Base-by-base conservation (phyloP, 2,329 filamentous ascomycete species). In the Cladosporium halotolerans region DNA sequence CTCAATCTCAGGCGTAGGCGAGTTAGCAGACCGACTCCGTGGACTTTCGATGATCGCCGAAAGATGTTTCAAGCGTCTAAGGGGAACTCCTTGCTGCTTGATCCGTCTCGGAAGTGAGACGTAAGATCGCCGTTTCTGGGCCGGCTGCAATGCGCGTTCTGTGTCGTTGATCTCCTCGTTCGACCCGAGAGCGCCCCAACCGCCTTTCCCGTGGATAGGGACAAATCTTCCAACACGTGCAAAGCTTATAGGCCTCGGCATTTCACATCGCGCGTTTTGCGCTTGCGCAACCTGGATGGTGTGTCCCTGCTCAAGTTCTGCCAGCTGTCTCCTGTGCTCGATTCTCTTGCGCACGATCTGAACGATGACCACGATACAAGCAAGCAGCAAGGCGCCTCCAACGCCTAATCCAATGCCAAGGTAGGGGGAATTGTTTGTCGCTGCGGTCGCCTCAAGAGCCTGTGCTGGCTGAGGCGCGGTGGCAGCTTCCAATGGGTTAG, bases 21-120 rank as follows among this genome's bases (percentile, higher is more conserved):
- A 58, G 43, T 55, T 52, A 14, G 52, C 55, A 18, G 42, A 46
- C 13, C 57, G 56, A 33, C 59, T 62, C 36, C 61, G 55, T 61
- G 69, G 70, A 48, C 70, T 72, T 45, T 74, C 71, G 11, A 72
- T 64, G 3, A 74, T 73, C 6, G 71, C 65, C 2, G 68, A 69
- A 6, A 70, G 61, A 50, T 65, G 62, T 55, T 64, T 66, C 31
- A 62, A 55, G 33, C 52, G 49, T 57, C 57, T 60, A 9, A 65
- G 36, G n/a, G 50, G 58, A 34, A 62, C 55, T 2, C 56, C 58
- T 14, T 44, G 39, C 40, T 59, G 54, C 40, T 58, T 58, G 33
- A 62, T 47, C 11, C 54, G 51, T 46, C 61, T 65, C 9, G 65
- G 60, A n/a, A 64, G 36, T 9, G 57, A 58, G 6, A 62, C 47